Evolutionary conservation across 148 eudicot species (phyloP).

Genomic region (Fallopia convolvulus): DNA sequence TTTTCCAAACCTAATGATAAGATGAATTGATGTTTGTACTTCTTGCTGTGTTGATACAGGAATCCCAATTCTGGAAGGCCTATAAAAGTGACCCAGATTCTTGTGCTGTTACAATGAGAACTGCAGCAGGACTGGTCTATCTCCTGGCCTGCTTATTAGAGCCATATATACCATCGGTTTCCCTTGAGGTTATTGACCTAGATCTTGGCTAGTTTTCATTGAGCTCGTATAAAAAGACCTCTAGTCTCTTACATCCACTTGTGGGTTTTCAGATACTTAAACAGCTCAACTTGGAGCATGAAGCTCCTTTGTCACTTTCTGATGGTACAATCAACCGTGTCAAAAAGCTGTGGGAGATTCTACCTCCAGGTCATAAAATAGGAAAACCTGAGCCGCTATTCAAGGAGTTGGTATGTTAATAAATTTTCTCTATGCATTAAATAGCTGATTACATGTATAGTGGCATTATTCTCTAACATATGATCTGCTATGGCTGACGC

Average conservation of each 20-base stretch:
- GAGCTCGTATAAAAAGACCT: not conserved
- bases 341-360: slow-evolving; percentile 64
- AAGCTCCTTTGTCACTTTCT: slow-evolving; percentile 46
- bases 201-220: not conserved
- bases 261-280: slow-evolving; percentile 53
- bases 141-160: slow-evolving; percentile 76
- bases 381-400: slow-evolving; percentile 86
- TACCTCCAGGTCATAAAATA: slow-evolving; percentile 67
- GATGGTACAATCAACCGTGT: slow-evolving; percentile 53
- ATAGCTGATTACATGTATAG: not conserved
- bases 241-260: not conserved
- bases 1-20: not conserved
- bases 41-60: slow-evolving; percentile 31
- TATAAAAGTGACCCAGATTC: slow-evolving; percentile 61
- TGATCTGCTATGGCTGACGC: slow-evolving; percentile 12
- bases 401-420: slow-evolving; percentile 62
- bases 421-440: not conserved
- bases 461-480: not conserved
- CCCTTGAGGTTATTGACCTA: slow-evolving; percentile 45
- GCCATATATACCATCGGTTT: slow-evolving; percentile 90
- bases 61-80: slow-evolving; percentile 87
- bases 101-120: slow-evolving; percentile 73
- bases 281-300: slow-evolving; percentile 66
- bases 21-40: not conserved
- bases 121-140: slow-evolving; percentile 74